These are phyloP conservation scores for Yamadazyma diddensiae DNA, from an alignment of 1,139 yeast species.

Conservation along the genomic window DNA sequence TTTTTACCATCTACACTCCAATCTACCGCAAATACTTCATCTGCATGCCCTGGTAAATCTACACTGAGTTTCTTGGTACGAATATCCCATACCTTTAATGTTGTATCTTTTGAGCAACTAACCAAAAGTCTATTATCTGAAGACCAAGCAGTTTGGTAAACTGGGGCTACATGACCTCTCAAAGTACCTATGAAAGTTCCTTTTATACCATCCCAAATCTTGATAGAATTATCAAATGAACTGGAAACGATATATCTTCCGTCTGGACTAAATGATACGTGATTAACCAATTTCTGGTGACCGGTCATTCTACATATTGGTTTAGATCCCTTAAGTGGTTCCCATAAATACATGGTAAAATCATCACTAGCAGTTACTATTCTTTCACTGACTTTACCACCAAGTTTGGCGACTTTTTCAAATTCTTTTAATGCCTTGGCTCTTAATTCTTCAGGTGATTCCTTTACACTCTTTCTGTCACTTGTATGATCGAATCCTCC, in stretches of 20 bases:
- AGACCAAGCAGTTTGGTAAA: constrained; percentile 98
- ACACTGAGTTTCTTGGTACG: constrained; percentile 77
- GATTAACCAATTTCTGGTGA: constrained; percentile 94
- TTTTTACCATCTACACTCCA: constrained; percentile 95
- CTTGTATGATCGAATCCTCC: constrained; percentile 43
- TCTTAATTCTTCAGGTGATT: constrained; percentile 31
- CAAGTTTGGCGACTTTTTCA: constrained; percentile 72
- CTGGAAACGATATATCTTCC: constrained; percentile 90
- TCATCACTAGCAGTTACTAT: constrained; percentile 96
- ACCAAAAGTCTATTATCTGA: constrained; percentile 89
- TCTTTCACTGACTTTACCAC: constrained; percentile 71
- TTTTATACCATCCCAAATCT: constrained; percentile 92
- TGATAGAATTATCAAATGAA: constrained; percentile 91
- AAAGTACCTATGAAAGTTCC: constrained; percentile 89
- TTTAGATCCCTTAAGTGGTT: constrained; percentile 73
- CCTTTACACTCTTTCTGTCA: constrained; percentile 18
- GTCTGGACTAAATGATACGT: constrained; percentile 94
- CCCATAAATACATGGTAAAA: constrained; percentile 98
- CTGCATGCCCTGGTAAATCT: constrained; percentile 93
- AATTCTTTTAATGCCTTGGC: constrained; percentile 48
- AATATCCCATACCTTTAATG: constrained; percentile 96
- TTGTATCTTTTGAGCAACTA: constrained; percentile 94
- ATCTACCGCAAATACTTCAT: constrained; percentile 95
- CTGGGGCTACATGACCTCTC: constrained; percentile 97
- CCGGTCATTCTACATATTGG: constrained; percentile 96